A percentile compares a stretch with the other conserved stretches of the same genome.
Evolutionary conservation across 306 rosid genomes (phyloP).

Genomic region (Amphicarpaea edgeworthii): DNA sequence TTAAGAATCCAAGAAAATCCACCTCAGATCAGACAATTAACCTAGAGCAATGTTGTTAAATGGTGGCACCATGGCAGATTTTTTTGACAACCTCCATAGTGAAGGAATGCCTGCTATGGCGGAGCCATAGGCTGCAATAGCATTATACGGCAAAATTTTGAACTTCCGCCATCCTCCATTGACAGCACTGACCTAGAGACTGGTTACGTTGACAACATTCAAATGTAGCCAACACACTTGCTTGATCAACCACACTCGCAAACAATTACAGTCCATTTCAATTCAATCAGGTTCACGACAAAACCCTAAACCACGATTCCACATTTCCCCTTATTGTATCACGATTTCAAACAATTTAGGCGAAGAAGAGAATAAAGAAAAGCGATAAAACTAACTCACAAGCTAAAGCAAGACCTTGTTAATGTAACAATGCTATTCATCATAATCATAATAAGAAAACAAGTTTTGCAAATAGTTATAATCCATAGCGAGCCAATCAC

Average conservation of each 20-base stretch:
- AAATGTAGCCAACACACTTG: not conserved
- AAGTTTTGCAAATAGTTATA: conserved; percentile 18
- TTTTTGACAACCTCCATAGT: too few species aligned
- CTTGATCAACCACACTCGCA: not conserved
- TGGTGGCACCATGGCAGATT: too few species aligned
- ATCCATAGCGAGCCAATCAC: conserved; percentile 41
- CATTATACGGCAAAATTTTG: too few species aligned
- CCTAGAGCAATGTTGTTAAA: not conserved
- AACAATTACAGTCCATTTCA: not conserved
- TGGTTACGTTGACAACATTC: conserved; percentile 12
- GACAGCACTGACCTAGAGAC: not conserved
- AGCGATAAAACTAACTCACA: not conserved
- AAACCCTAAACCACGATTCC: not conserved
- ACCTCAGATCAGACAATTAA: not conserved
- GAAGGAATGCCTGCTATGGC: too few species aligned
- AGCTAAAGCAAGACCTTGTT: not conserved
- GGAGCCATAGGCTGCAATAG: too few species aligned
- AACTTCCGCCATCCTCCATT: too few species aligned
- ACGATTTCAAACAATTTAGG: too few species aligned
- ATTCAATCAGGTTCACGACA: not conserved
- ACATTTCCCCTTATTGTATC: not conserved
- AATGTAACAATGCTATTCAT: not conserved
- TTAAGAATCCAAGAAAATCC: not conserved
- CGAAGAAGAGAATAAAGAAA: not conserved
- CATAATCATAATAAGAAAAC: conserved; percentile 5